These are phyloP conservation scores for Thalassiosira hispida DNA, from an alignment of 352 stramenopile species.

Conservation along the genomic window DNA sequence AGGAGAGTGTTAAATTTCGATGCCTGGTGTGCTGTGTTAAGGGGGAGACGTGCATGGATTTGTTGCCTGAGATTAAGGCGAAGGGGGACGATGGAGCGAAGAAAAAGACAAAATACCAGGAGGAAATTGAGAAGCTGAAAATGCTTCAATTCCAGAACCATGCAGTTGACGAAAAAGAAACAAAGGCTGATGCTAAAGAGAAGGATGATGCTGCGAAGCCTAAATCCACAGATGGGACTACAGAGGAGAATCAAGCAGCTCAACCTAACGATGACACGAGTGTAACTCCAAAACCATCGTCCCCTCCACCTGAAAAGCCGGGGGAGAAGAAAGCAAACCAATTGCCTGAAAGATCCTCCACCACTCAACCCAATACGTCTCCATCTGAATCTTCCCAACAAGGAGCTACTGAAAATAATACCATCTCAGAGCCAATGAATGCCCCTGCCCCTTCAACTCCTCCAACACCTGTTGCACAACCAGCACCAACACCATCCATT, in stretches of 20 bases:
- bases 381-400: background rate
- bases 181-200: background rate
- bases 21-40: slow-evolving; percentile 58
- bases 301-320: background rate
- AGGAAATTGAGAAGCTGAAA: slow-evolving; percentile 79
- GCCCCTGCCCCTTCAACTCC: background rate
- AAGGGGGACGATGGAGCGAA: slow-evolving; percentile 24
- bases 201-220: slow-evolving; percentile 4
- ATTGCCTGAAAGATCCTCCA: background rate
- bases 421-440: background rate
- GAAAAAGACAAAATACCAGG: slow-evolving; percentile 58
- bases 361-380: background rate
- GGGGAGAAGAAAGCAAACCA: background rate
- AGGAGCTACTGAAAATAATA: background rate
- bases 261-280: background rate
- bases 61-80: slow-evolving; percentile 61
- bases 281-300: background rate
- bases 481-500: background rate
- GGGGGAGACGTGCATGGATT: slow-evolving; percentile 50
- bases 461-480: background rate
- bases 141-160: slow-evolving; percentile 60
- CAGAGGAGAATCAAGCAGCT: background rate
- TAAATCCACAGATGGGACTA: background rate
- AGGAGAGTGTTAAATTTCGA: slow-evolving; percentile 61
- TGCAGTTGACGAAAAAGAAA: slow-evolving; percentile 23